A percentile compares a stretch with the other conserved stretches of the same genome.
Conservation (phyloP, 23 red algal genomes). For the Gracilariopsis chorda region DNA sequence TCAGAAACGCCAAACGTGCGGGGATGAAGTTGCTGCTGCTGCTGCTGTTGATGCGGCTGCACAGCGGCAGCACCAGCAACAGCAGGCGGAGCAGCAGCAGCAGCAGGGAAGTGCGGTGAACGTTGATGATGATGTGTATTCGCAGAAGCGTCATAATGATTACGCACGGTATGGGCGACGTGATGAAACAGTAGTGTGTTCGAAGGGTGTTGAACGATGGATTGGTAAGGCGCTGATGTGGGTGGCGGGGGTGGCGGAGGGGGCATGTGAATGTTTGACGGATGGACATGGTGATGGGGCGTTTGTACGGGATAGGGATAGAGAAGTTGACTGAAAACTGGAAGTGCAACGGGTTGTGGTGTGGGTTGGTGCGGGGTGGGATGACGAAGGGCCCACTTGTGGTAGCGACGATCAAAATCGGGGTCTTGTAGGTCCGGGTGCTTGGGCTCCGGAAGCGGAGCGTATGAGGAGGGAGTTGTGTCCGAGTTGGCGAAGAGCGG, state of each 20-base stretch:
- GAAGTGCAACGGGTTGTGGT: conserved; percentile 23
- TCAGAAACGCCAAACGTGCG: neutral
- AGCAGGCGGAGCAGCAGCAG: neutral
- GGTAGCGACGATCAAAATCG: conserved; percentile 66
- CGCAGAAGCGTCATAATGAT: neutral
- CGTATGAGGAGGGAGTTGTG: neutral
- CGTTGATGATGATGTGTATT: neutral
- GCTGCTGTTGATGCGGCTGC: no score
- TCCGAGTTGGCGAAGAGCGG: neutral
- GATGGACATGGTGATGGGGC: conserved; percentile 1
- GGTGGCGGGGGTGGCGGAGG: neutral
- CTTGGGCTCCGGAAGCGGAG: neutral
- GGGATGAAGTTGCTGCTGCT: neutral
- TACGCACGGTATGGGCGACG: neutral
- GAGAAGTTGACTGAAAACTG: conserved; percentile 46
- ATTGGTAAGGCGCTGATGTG: conserved; percentile 12
- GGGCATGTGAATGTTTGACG: neutral
- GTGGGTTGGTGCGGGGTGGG: neutral
- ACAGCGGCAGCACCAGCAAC: neutral
- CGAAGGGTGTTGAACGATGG: conserved; percentile 13
- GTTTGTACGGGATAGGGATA: conserved; percentile 34
- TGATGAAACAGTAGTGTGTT: conserved; percentile 40
- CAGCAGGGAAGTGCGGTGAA: neutral
- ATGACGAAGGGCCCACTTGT: conserved; percentile 46
- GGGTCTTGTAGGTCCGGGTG: conserved; percentile 36